These are phyloP conservation scores for Dactylella cylindrospora DNA, from an alignment of 2,329 filamentous ascomycete genomes.

Conservation along the genomic window DNA sequence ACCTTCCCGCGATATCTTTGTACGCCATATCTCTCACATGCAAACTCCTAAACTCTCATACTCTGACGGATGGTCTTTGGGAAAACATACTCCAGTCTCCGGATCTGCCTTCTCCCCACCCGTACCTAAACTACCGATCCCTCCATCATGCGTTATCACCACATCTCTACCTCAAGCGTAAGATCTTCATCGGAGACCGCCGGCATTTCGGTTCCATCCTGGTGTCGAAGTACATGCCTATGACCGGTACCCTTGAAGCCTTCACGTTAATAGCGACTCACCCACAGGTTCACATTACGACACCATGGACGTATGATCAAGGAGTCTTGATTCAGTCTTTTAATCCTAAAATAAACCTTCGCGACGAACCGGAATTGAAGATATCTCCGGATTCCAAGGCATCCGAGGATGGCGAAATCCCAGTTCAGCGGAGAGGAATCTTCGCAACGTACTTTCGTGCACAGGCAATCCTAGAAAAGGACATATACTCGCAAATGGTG, in stretches of 20 bases:
- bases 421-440: conserved; percentile 38
- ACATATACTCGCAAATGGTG: conserved; percentile 42
- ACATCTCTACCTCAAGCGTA: conserved; percentile 47
- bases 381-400: conserved; percentile 41
- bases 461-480: conserved; percentile 31
- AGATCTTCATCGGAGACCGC: conserved; percentile 47
- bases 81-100: conserved; percentile 35
- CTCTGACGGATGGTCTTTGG: conserved; percentile 34
- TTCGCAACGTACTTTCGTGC: conserved; percentile 39
- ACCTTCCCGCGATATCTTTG: conserved; percentile 37
- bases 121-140: conserved; percentile 45
- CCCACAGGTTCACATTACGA: background rate
- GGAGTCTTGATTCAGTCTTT: conserved; percentile 37
- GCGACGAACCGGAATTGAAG: conserved; percentile 43
- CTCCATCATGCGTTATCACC: conserved; percentile 45
- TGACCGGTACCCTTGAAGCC: conserved; percentile 45
- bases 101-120: conserved; percentile 44
- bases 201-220: conserved; percentile 46
- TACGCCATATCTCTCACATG: conserved; percentile 37
- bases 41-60: conserved; percentile 18
- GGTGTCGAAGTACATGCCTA: conserved; percentile 44
- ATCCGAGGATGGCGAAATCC: conserved; percentile 38
- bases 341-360: conserved; percentile 35
- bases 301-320: conserved; percentile 41
- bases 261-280: conserved; percentile 29